Evolutionary conservation across 331 rosid species (phyloP), one percentile per base, ranked within the genome.

Genomic region (Erythrophleum ivorense): DNA sequence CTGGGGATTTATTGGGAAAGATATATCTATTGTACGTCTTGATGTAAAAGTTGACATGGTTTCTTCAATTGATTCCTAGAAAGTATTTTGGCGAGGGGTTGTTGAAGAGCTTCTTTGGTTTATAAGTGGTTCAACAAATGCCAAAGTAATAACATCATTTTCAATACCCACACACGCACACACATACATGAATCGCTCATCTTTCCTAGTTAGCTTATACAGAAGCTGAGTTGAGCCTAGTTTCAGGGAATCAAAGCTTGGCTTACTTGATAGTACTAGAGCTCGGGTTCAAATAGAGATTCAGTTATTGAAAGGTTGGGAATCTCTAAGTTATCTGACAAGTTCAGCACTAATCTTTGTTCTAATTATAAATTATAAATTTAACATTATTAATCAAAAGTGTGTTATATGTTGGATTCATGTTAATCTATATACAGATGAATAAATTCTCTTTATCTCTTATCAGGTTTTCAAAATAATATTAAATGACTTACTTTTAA

Each of bases 21-120:
- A 49, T 59, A 78, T 50, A 53, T 69, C 50, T 65, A 24, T 78
- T 77, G 67, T 76, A 55, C 29, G 34, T 48, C 64, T 69, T 40
- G 76, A 73, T 52, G 62, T 65, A 24, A 73, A 73, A 71, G 82
- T 77, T 90, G 77, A 93, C 88, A 34, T 73, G 60, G 57, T 31
- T 81, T 84, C 80, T 85, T 81, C 40, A 10, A 84, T 85, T 89
- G 88, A 63, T 88, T 80, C 70, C 41, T 83, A 96, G 99, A 96
- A 89, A 94, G 94, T 96, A 75, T 96, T 96, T 86, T 96, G 99
- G 99, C 93, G 97, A 81, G 99, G 97, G 77, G 97, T 93, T 53
- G 95, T 96, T 75, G 99, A 96, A 88, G 99, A 96, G 82, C 98
- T 96, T 88, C 92, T 96, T 21, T 96, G 99, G 99, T 96, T 96